These are phyloP conservation scores for Coemansia sp. DNA, from an alignment of 192 early-diverging fungal genomes.

Conservation along the genomic window DNA sequence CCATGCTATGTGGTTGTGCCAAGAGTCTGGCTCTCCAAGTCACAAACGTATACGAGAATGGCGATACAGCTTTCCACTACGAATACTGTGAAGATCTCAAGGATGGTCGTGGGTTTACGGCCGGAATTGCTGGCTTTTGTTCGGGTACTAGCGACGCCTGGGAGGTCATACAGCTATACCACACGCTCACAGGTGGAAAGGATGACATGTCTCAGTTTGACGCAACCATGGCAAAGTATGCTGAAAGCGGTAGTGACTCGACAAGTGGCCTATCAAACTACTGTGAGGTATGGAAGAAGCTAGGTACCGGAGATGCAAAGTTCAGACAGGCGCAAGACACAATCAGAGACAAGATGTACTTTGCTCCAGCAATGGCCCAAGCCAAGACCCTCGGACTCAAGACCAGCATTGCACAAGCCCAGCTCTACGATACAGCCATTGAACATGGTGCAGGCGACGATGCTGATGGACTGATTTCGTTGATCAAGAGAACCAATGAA, in stretches of 20 bases:
- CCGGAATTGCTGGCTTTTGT: slow-evolving; percentile 45
- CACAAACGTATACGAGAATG: slow-evolving; percentile 41
- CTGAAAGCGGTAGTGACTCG: slow-evolving; percentile 18
- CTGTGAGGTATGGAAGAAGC: slow-evolving; percentile 51
- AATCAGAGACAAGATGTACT: slow-evolving; percentile 46
- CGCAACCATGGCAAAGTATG: slow-evolving; percentile 21
- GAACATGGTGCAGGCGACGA: slow-evolving; percentile 46
- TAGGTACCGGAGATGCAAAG: slow-evolving; percentile 37
- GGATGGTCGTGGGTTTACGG: slow-evolving; percentile 42
- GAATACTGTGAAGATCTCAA: slow-evolving; percentile 43
- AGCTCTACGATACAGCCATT: slow-evolving; percentile 58
- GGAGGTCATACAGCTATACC: slow-evolving; percentile 52
- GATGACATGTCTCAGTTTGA: slow-evolving; percentile 45
- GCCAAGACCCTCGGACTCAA: slow-evolving; percentile 41
- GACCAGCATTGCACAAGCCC: slow-evolving; percentile 39
- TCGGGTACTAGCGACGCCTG: slow-evolving; percentile 57
- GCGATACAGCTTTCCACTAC: slow-evolving; percentile 40
- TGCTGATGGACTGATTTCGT: slow-evolving; percentile 31
- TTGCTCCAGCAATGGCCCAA: slow-evolving; percentile 27
- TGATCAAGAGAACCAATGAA: slow-evolving; percentile 31
- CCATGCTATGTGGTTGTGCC: slow-evolving; percentile 31
- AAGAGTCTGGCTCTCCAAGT: slow-evolving; percentile 33
- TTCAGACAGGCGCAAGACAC: slow-evolving; percentile 52
- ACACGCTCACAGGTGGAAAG: slow-evolving; percentile 27
- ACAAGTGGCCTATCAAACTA: slow-evolving; percentile 50